Percentiles rank a stretch among this genome's conserved stretches.
Evolutionary conservation across 192 early-diverging fungal species (phyloP).

Genomic region (Rhizoclosmatium globosum): DNA sequence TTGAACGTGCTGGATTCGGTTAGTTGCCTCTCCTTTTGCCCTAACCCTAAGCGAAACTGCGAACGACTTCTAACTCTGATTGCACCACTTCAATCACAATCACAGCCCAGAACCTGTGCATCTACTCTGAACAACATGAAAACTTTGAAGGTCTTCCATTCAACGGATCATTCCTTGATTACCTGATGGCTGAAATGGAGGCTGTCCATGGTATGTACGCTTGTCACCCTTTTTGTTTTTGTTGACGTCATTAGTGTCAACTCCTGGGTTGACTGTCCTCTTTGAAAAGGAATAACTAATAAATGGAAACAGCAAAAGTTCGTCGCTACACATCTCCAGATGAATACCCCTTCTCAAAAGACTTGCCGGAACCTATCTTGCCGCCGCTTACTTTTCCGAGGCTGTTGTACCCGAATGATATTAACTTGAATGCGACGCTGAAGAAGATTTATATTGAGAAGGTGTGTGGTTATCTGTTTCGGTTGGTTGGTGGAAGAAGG

Average conservation of each 20-base stretch:
- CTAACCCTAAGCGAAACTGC: too few species aligned
- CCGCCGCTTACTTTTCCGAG: constrained; percentile 83
- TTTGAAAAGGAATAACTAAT: not conserved
- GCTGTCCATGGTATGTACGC: constrained; percentile 83
- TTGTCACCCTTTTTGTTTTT: not conserved
- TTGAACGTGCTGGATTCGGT: constrained; percentile 92
- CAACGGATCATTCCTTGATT: constrained; percentile 84
- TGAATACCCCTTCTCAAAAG: constrained; percentile 90
- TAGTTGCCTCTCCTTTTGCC: not conserved
- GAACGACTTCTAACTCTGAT: not conserved
- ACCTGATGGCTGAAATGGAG: constrained; percentile 92
- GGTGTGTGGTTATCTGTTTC: constrained; percentile 54
- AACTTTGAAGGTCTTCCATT: constrained; percentile 67
- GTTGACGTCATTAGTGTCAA: not conserved
- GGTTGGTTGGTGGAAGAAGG: constrained; percentile 32
- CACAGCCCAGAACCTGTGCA: constrained; percentile 73
- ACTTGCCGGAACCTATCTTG: constrained; percentile 86
- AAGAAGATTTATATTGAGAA: constrained; percentile 82
- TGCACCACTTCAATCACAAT: not conserved
- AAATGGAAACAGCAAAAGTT: constrained; percentile 65
- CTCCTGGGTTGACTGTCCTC: not conserved
- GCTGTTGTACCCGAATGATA: constrained; percentile 72
- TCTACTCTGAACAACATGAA: constrained; percentile 70
- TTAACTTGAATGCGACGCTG: constrained; percentile 90
- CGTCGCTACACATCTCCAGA: constrained; percentile 89